Base-by-base conservation (phyloP, 257 asterid genomes). In the Przewalskia tangutica region DNA sequence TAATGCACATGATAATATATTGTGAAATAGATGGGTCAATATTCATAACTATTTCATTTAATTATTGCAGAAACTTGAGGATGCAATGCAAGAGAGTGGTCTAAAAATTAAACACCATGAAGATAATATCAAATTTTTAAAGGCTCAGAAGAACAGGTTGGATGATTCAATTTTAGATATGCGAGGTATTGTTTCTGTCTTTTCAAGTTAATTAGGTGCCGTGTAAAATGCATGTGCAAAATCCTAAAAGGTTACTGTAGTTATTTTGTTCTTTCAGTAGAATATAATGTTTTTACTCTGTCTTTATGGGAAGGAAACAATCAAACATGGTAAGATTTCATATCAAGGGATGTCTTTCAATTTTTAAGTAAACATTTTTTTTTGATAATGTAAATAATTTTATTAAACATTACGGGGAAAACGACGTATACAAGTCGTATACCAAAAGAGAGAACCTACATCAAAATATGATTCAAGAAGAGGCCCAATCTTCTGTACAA, bases 91-190 rank as follows among this genome's bases (percentile, higher is more conserved):
- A 68, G 89, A 85, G 88, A 77, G 87, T 62, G 97, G 96, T 82
- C 84, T 65, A 51, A 89, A 84, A 81, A 85, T 93, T 16, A 92
- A 92, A 85, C 97, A 93, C 50, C 88, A 91, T 16, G 97, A 92
- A 84, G 94, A 85, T 55, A 90, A 86, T 86, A 34, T 91, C 87
- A 86, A 18, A 62, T 90, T 84, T 86, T 84, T 95, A 50, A 92
- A 82, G 84, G 53, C 70, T 67, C 87, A 81, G 82, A 84, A 42
- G 54, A 88, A 80, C 86, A 85, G 75, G 54, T 63, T 91, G 84
- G 97, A 92, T 48, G 93, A 86, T 42, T 84, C 90, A 77, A 90
- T 91, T 85, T 85, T 90, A 27, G 95, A 93, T 75, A 59, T 83
- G 88, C 93, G 88, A 86, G 94, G 98, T 92, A 85, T 6, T 46